A percentile compares a stretch with the other conserved stretches of the same genome.
These are phyloP conservation scores for Rhodotorula taiwanensis DNA, from an alignment of 768 basidiomycete genomes.

Conservation along the genomic window DNA sequence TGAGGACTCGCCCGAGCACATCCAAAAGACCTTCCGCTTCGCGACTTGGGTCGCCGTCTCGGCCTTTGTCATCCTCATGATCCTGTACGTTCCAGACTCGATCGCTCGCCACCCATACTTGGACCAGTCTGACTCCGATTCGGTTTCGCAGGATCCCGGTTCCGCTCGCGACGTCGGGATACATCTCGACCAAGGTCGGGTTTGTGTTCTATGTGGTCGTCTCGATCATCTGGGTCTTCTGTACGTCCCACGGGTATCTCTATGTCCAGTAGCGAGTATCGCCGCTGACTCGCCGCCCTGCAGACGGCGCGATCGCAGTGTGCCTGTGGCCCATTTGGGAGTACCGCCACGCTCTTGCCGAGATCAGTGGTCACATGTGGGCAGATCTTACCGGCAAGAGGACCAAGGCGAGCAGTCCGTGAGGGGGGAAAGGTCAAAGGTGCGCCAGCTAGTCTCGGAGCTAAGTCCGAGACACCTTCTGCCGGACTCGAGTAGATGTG, in stretches of 20 bases:
- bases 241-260: neutral
- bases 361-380: conserved; percentile 56
- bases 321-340: conserved; percentile 82
- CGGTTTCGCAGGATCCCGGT: conserved; percentile 40
- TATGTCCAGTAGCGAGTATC: no score
- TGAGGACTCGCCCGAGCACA: neutral
- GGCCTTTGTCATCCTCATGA: conserved; percentile 61
- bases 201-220: conserved; percentile 63
- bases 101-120: no score
- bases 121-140: no score
- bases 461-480: no score
- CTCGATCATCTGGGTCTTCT: conserved; percentile 77
- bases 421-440: neutral
- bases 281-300: no score
- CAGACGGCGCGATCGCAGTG: conserved; percentile 60
- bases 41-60: conserved; percentile 49
- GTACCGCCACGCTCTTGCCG: conserved; percentile 58
- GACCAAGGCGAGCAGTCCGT: neutral
- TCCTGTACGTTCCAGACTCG: conserved; percentile 7
- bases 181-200: conserved; percentile 47
- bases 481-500: no score
- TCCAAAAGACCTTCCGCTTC: conserved; percentile 12
- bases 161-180: conserved; percentile 8
- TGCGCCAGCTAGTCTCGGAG: no score
- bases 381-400: conserved; percentile 6